Conservation (phyloP, 1,284 basidiomycete species). For the Microbotryum saponariae region DNA sequence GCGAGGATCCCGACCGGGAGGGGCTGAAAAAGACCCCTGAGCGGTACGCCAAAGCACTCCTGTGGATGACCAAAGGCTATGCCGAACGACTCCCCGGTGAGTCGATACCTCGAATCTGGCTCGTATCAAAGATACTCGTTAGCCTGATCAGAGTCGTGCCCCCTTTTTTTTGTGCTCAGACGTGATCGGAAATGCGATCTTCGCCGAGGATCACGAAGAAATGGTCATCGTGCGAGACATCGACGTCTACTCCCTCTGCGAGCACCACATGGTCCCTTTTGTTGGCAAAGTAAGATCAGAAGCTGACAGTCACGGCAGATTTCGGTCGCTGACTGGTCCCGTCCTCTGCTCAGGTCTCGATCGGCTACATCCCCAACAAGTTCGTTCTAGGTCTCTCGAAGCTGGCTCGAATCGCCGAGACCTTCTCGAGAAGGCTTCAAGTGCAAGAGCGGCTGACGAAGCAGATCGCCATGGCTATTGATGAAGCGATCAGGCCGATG, state of each 20-base stretch:
- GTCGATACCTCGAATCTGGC: constrained; percentile 28
- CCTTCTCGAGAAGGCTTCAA: constrained; percentile 88
- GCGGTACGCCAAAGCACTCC: constrained; percentile 89
- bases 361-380: constrained; percentile 87
- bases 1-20: constrained; percentile 93
- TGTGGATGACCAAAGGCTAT: constrained; percentile 99
- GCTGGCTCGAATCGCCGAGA: constrained; percentile 94
- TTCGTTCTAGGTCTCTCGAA: constrained; percentile 96
- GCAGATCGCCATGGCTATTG: constrained; percentile 92
- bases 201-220: constrained; percentile 98
- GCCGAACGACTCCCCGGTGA: constrained; percentile 83
- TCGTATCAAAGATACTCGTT: not conserved
- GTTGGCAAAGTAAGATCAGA: constrained; percentile 72
- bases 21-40: constrained; percentile 87
- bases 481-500: constrained; percentile 92
- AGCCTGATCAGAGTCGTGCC: not conserved
- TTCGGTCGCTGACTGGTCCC: not conserved
- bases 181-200: constrained; percentile 97
- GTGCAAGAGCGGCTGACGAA: constrained; percentile 97
- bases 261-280: constrained; percentile 98
- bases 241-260: constrained; percentile 92
- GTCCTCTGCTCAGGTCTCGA: constrained; percentile 49
- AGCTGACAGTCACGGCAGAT: not conserved
- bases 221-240: constrained; percentile 99
- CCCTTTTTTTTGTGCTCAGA: constrained; percentile 49